These are phyloP conservation scores for Candida sanyiensis DNA, from an alignment of 805 yeast genomes.

Conservation along the genomic window DNA sequence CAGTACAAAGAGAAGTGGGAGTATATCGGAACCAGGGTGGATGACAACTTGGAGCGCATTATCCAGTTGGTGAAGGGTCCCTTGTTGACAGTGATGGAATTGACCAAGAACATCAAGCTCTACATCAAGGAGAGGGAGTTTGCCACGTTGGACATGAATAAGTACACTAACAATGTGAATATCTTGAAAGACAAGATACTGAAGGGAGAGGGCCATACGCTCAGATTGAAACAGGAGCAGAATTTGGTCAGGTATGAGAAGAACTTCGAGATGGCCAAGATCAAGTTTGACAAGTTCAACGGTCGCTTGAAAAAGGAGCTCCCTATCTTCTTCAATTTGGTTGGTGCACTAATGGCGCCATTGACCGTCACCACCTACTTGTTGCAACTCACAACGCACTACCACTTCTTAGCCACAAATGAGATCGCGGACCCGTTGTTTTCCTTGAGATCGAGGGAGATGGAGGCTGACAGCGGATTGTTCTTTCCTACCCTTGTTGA, in stretches of 20 bases:
- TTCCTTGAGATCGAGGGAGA: conserved; percentile 13
- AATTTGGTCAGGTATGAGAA: conserved; percentile 28
- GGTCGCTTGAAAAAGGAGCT: conserved; percentile 39
- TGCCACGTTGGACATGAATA: conserved; percentile 36
- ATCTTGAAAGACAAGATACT: conserved; percentile 23
- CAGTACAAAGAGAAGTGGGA: conserved; percentile 11
- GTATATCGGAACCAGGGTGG: conserved; percentile 4
- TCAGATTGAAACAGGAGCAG: conserved; percentile 36
- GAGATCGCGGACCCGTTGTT: conserved; percentile 10
- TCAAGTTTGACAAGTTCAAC: conserved; percentile 35
- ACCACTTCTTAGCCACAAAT: conserved; percentile 27
- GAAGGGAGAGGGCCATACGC: conserved; percentile 10
- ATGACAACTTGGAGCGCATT: conserved; percentile 25
- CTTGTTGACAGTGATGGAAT: conserved; percentile 9
- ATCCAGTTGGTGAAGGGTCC: conserved; percentile 22
- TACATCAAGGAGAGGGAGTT: conserved; percentile 28
- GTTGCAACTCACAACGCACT: conserved; percentile 31
- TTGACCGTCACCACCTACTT: conserved; percentile 30
- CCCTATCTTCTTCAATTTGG: conserved; percentile 36
- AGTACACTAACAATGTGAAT: conserved; percentile 23
- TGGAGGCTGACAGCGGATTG: background rate
- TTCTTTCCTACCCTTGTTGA: conserved; percentile 10
- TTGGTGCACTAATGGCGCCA: conserved; percentile 29
- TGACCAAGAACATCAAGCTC: conserved; percentile 26
- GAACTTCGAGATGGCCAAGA: conserved; percentile 27